Evolutionary conservation across 2,329 filamentous ascomycete species (phyloP).

Genomic region (Paecilomyces sp.): DNA sequence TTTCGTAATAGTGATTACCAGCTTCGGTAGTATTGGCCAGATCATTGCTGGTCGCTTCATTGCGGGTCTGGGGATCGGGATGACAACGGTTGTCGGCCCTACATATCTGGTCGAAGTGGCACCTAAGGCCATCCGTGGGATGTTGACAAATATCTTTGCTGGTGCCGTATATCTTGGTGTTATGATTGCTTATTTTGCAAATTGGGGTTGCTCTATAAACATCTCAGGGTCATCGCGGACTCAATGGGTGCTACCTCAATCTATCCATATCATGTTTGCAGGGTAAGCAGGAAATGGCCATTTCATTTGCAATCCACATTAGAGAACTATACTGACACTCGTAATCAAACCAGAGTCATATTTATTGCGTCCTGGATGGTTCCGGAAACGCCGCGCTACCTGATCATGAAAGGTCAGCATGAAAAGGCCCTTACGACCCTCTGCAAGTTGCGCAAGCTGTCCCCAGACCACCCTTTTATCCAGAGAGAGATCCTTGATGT

Average conservation of each 20-base stretch:
- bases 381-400: conserved; percentile 62
- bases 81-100: conserved; percentile 33
- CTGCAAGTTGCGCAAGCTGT: conserved; percentile 49
- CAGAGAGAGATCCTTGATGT: conserved; percentile 57
- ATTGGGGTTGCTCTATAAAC: conserved; percentile 54
- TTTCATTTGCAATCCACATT: conserved; percentile 43
- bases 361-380: neutral
- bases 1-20: conserved; percentile 38
- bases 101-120: conserved; percentile 64
- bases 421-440: conserved; percentile 44
- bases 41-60: conserved; percentile 40
- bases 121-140: conserved; percentile 50
- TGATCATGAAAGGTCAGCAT: conserved; percentile 57
- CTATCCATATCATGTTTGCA: conserved; percentile 68
- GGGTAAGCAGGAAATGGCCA: conserved; percentile 44
- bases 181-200: conserved; percentile 71
- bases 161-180: conserved; percentile 70
- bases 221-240: conserved; percentile 31
- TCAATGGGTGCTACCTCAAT: neutral
- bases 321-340: conserved; percentile 48
- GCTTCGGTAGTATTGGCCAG: conserved; percentile 29
- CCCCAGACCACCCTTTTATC: conserved; percentile 55
- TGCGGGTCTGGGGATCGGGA: conserved; percentile 36
- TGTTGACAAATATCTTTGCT: conserved; percentile 66
- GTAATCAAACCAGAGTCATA: conserved; percentile 37